phyloP scores from a whole-genome alignment of 2,329 filamentous ascomycete genomes.

The Xylariaceae sp. region DNA sequence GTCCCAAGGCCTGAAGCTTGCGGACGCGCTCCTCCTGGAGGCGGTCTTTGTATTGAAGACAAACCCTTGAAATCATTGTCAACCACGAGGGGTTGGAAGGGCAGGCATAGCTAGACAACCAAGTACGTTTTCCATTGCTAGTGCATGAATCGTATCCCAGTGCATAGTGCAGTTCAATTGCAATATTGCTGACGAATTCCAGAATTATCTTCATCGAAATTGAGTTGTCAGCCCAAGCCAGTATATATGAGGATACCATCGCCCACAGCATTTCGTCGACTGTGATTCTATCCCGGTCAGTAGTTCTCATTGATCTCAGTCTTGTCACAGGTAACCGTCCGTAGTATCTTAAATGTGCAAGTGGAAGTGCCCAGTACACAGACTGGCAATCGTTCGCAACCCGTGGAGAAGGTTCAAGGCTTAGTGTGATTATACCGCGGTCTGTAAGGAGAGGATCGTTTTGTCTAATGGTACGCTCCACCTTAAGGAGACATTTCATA shows the following conservation, averaged over 20 bases:
- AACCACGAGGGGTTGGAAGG: slow-evolving; percentile 7
- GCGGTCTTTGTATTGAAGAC: slow-evolving; percentile 9
- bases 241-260: slow-evolving; percentile 8
- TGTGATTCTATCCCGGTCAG: slow-evolving; percentile 18
- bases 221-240: slow-evolving; percentile 9
- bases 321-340: slow-evolving; percentile 16
- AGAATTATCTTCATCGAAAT: neutral
- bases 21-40: slow-evolving; percentile 6
- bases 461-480: too few species aligned
- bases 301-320: slow-evolving; percentile 12
- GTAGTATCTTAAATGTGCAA: slow-evolving; percentile 25
- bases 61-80: slow-evolving; percentile 4
- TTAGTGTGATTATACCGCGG: too few species aligned
- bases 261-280: slow-evolving; percentile 15
- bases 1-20: slow-evolving; percentile 9
- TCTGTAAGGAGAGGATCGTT: too few species aligned
- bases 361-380: slow-evolving; percentile 24
- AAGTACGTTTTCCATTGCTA: neutral
- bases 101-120: neutral
- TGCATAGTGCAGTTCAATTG: slow-evolving; percentile 13
- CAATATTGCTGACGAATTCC: slow-evolving; percentile 12
- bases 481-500: too few species aligned
- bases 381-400: neutral
- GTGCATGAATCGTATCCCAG: neutral
- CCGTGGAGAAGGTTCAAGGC: too few species aligned